Conservation (phyloP, 2,329 filamentous ascomycete species). For the Cordyceps farinosa region DNA sequence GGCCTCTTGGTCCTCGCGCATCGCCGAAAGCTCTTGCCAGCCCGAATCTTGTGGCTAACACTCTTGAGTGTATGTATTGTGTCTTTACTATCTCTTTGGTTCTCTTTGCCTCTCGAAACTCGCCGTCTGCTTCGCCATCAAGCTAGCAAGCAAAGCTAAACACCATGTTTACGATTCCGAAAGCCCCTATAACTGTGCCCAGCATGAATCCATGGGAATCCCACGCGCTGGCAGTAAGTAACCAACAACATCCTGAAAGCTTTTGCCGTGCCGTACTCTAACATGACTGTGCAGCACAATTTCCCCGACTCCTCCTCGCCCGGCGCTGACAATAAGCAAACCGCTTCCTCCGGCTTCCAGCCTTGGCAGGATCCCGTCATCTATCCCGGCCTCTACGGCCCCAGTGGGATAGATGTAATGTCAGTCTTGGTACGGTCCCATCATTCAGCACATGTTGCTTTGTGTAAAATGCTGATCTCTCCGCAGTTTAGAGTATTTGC, state of each 20-base stretch:
- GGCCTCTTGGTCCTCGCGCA: not conserved
- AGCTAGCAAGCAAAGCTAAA: not conserved
- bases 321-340: not conserved
- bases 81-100: not conserved
- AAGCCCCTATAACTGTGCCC: not conserved
- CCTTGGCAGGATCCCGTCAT: constrained; percentile 45
- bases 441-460: not conserved
- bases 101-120: not conserved
- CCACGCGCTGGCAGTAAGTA: constrained; percentile 32
- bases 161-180: constrained; percentile 9
- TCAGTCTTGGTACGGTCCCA: constrained; percentile 46
- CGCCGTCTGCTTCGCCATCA: not conserved
- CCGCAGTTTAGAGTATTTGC: constrained; percentile 58
- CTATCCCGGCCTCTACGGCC: constrained; percentile 53
- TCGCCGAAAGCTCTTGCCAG: not conserved
- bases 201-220: constrained; percentile 28
- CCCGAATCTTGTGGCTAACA: not conserved
- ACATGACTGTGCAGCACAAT: constrained; percentile 19
- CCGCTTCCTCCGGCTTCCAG: constrained; percentile 22
- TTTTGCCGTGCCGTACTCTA: not conserved
- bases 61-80: not conserved
- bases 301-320: constrained; percentile 18
- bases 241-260: not conserved
- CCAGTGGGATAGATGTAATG: constrained; percentile 55
- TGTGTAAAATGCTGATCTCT: constrained; percentile 16